Evolutionary conservation across 306 rosid species (phyloP).

Genomic region (Erythrophleum fordii): DNA sequence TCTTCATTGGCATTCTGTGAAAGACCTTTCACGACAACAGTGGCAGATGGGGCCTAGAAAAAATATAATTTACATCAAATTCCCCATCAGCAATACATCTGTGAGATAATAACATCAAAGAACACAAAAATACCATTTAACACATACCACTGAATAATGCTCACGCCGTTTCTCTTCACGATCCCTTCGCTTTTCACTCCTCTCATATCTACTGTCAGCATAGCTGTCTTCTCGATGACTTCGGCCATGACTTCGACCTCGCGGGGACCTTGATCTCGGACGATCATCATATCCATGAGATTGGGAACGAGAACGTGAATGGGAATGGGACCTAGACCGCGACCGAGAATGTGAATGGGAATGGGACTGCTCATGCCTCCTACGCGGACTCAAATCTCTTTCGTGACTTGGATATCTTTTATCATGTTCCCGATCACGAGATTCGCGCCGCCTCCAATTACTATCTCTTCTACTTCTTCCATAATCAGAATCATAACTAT

Average conservation of each 20-base stretch:
- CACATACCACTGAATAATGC: conserved; percentile 75
- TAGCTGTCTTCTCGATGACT: conserved; percentile 86
- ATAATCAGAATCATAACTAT: conserved; percentile 94
- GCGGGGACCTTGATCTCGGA: conserved; percentile 89
- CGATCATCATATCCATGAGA: conserved; percentile 84
- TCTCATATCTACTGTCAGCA: conserved; percentile 70
- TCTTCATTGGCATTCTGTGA: conserved; percentile 95
- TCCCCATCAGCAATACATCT: conserved; percentile 4
- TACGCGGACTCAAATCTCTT: conserved; percentile 74
- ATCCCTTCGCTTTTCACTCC: conserved; percentile 80
- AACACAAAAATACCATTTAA: conserved; percentile 16
- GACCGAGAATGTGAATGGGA: conserved; percentile 69
- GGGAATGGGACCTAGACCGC: conserved; percentile 45
- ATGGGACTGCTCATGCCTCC: conserved; percentile 68
- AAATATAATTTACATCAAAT: conserved; percentile 37
- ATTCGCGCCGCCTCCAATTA: conserved; percentile 75
- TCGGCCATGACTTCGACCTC: conserved; percentile 79
- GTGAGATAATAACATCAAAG: conserved; percentile 30
- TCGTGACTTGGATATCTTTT: conserved; percentile 72
- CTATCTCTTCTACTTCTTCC: conserved; percentile 85
- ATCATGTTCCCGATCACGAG: conserved; percentile 78
- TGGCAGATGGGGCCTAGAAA: conserved; percentile 92
- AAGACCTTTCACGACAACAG: conserved; percentile 97
- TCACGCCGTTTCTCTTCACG: conserved; percentile 82
- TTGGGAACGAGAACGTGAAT: conserved; percentile 60